A percentile compares a stretch with the other conserved stretches of the same genome.
Evolutionary conservation across 768 basidiomycete species (phyloP).

Genomic region (Trametes punicea): DNA sequence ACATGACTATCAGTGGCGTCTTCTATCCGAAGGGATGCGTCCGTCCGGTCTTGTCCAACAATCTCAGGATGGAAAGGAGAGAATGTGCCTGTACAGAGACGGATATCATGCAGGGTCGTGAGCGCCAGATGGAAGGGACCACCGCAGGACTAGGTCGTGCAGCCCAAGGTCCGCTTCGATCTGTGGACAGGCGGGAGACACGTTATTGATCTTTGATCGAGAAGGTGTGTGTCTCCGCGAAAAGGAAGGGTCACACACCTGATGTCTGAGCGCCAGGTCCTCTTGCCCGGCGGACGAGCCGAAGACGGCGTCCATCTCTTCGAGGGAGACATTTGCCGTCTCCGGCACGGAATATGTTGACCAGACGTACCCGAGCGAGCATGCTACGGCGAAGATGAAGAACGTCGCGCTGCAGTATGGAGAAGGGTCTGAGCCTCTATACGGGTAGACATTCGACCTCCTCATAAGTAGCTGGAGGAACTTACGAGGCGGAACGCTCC

Average conservation of each 20-base stretch:
- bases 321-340: conserved; percentile 71
- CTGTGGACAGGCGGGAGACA: conserved; percentile 29
- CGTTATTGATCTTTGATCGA: background rate
- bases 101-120: background rate
- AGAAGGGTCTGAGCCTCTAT: too few species aligned
- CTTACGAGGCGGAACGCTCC: conserved; percentile 55
- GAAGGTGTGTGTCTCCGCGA: background rate
- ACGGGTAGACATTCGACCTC: too few species aligned
- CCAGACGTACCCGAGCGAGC: conserved; percentile 69
- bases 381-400: conserved; percentile 59
- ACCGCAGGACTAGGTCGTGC: conserved; percentile 39
- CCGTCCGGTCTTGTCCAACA: too few species aligned
- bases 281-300: conserved; percentile 53
- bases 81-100: background rate
- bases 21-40: too few species aligned
- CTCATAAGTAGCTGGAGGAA: background rate
- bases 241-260: conserved; percentile 38
- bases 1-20: too few species aligned
- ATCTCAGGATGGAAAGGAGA: too few species aligned
- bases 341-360: conserved; percentile 67
- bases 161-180: conserved; percentile 58
- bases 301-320: conserved; percentile 74
- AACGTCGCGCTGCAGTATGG: conserved; percentile 55
- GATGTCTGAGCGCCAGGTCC: conserved; percentile 45
- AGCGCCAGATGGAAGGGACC: background rate